Evolutionary conservation across 2,329 filamentous ascomycete species (phyloP), one percentile per base, ranked within the genome.

Genomic region (Cordyceps fumosorosea): DNA sequence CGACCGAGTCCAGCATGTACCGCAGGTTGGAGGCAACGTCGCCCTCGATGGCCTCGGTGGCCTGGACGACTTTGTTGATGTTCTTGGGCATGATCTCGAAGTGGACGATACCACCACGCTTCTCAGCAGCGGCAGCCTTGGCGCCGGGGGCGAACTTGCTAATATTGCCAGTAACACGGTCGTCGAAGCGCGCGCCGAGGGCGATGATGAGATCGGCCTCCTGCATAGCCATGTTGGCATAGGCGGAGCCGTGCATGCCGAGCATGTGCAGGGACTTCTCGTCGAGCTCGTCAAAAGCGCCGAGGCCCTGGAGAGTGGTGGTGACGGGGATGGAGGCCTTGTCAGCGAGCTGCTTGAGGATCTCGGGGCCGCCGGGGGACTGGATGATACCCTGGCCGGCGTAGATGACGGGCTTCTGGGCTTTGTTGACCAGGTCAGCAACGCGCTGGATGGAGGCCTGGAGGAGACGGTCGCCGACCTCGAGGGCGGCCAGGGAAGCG

Each of bases 11-110:
- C 42, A 98, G 70, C 57, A 98, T 86, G 34, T 84, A 78, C 57
- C 81, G 81, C 40, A 98, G 80, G 75, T 96, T 98, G 20, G 87
- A 79, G 3, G 88, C 87, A 34, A 96, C 91, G 71, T 98, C 93
- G 63, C 95, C 95, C 77, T 96, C 93, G 20, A 98, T 88, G 52
- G 95, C 93, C 78, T 97, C 92, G 48, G 90, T 97, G 8, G 93
- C 93, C 78, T 98, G 91, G 16, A 99, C 89, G 48, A 98, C 93
- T 84, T 98, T 99, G 86, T 98, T 98, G 80, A 98, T 98, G 81
- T 99, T 98, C 87, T 99, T 99, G 69, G 95, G 93, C 89, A 98
- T 89, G 70, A 99, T 93, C 74, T 98, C 93, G 71, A 98, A 98
- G 77, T 99, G 93, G 18, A 98, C 85, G 70, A 99, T 98, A 71